Conservation (phyloP, 192 early-diverging fungal species). For the Jimgerdemannia lactiflua region DNA sequence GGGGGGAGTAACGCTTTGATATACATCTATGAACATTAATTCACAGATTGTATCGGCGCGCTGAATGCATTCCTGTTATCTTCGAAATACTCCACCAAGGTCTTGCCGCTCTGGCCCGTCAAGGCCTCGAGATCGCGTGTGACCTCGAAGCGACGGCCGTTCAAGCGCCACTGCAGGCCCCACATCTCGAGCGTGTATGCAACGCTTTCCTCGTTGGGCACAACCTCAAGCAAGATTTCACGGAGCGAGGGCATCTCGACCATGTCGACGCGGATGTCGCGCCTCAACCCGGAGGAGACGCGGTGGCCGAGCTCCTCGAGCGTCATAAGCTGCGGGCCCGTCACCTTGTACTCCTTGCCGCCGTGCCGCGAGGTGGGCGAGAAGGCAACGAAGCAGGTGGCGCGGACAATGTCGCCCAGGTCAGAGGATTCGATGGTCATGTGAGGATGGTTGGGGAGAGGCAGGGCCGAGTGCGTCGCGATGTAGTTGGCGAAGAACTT, state of each 20-base stretch:
- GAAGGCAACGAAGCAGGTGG: conserved; percentile 24
- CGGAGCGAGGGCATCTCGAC: conserved; percentile 22
- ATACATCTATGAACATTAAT: not conserved
- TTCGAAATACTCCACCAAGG: not conserved
- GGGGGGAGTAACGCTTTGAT: not conserved
- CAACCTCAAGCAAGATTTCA: conserved; percentile 15
- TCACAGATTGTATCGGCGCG: not conserved
- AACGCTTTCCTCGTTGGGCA: conserved; percentile 29
- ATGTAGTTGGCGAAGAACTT: conserved; percentile 31
- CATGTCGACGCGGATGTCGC: conserved; percentile 19
- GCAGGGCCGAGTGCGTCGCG: conserved; percentile 30
- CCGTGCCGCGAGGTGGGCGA: conserved; percentile 20
- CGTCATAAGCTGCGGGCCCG: conserved; percentile 29
- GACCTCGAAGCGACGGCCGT: conserved; percentile 23
- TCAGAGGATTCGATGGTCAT: conserved; percentile 34
- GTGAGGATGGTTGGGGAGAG: conserved; percentile 26
- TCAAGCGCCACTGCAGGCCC: conserved; percentile 26
- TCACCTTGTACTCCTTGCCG: conserved; percentile 25
- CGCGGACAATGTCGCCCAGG: conserved; percentile 32
- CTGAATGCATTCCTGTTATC: not conserved
- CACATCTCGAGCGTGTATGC: conserved; percentile 34
- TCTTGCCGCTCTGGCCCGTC: conserved; percentile 33
- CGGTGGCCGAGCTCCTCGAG: conserved; percentile 32
- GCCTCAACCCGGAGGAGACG: conserved; percentile 21
- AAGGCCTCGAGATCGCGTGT: conserved; percentile 35